These are phyloP conservation scores for Coprinopsis sp. DNA, from an alignment of 768 basidiomycete genomes.

Conservation along the genomic window DNA sequence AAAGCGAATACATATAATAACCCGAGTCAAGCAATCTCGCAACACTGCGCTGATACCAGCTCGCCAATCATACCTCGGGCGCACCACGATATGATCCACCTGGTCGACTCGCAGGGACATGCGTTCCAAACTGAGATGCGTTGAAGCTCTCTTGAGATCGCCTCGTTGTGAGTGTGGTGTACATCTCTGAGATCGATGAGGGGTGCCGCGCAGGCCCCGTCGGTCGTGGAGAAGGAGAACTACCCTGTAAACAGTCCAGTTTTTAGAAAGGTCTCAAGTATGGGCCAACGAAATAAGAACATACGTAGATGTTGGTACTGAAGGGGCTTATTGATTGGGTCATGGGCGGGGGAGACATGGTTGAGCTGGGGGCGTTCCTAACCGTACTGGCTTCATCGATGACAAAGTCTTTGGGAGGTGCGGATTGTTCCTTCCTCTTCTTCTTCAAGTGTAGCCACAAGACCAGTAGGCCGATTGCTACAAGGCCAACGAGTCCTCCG, in stretches of 20 bases:
- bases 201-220: too few relatives aligned
- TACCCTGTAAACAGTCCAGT: background rate
- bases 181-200: constrained; percentile 24
- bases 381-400: constrained; percentile 1
- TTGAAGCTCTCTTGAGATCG: constrained; percentile 28
- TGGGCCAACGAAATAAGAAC: too few relatives aligned
- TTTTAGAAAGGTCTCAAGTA: background rate
- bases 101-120: background rate
- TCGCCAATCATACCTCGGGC: constrained; percentile 25
- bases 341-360: background rate
- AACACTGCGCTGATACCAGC: background rate
- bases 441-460: constrained; percentile 37
- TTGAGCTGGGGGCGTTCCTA: background rate
- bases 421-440: constrained; percentile 13
- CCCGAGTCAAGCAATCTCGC: background rate
- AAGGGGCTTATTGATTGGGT: constrained; percentile 2
- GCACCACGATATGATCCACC: constrained; percentile 28
- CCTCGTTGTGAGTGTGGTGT: constrained; percentile 25
- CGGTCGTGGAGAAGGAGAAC: background rate
- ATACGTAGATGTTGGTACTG: constrained; percentile 7
- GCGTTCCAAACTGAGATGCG: constrained; percentile 11
- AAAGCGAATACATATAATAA: too few relatives aligned
- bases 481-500: constrained; percentile 44
- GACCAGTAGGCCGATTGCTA: constrained; percentile 29
- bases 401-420: background rate